Base-by-base conservation (phyloP, 345 rosid species). In the Conringia planisiliqua region DNA sequence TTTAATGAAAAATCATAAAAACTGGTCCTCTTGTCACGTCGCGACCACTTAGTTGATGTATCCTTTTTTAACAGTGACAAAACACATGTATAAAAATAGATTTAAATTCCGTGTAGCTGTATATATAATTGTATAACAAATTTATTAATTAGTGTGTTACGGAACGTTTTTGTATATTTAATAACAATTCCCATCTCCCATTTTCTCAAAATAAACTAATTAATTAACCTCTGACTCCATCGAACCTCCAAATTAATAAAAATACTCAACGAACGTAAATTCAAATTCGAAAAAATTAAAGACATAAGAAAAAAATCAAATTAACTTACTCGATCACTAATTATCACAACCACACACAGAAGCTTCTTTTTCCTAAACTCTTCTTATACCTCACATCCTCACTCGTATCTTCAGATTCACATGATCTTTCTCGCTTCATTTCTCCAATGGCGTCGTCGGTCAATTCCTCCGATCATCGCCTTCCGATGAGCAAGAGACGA, bases 11-110 rank as follows among this genome's bases (percentile, higher is more conserved):
- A 7, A 3, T 39, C 70, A 20, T 27, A 62, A 17, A 51, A 51
- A 30, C 36, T 54, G 44, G 20, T 63, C 47, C 56, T n/a, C 38
- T 39, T 3, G 26, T 73, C 77, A 73, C 70, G 70, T 73, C 77
- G 17, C 47, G 24, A 44, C 64, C 70, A 73, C 70, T 4, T 55
- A 33, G 26, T 18, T 47, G 52, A 18, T 36, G 10, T 8, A 7
- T 39, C 5, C 0, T 6, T 47, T 6, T 10, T 9, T 39, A n/a
- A 68, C 56, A 70, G 29, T 17, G 26, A 47, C 52, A 11, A 57
- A 46, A 17, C 13, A 1, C 1, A 11, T 12, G 8, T 7, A 26
- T 22, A 22, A 22, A 22, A 22, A 22, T 22, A 22, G 2, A 22
- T 22, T 1, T 22, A 22, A 22, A 22, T 22, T 2, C 2, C 24